Evolutionary conservation across 2,329 filamentous ascomycete genomes (phyloP).

Genomic region (Talaromyces pinophilus): DNA sequence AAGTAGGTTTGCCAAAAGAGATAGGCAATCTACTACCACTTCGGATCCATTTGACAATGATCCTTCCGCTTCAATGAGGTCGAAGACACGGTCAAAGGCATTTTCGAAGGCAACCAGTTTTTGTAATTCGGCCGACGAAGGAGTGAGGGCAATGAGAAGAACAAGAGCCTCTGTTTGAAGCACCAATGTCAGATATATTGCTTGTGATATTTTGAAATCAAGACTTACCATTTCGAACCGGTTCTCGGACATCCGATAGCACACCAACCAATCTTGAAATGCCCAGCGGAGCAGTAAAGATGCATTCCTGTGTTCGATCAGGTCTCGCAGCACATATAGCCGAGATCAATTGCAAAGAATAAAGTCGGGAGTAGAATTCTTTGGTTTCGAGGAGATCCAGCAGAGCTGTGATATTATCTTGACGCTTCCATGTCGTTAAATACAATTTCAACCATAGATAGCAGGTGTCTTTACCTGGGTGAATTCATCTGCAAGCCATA

Average conservation of each 20-base stretch:
- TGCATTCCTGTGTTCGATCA: conserved; percentile 90
- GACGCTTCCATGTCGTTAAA: conserved; percentile 65
- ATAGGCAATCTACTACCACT: conserved; percentile 88
- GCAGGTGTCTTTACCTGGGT: conserved; percentile 65
- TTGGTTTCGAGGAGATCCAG: conserved; percentile 83
- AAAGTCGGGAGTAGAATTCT: conserved; percentile 89
- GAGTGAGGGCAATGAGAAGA: conserved; percentile 85
- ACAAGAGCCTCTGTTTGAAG: conserved; percentile 66
- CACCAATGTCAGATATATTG: conserved; percentile 22
- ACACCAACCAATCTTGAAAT: conserved; percentile 82
- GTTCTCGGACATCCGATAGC: conserved; percentile 82
- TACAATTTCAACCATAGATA: conserved; percentile 27
- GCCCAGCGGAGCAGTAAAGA: conserved; percentile 83
- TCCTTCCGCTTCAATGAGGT: conserved; percentile 78
- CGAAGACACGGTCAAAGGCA: conserved; percentile 84
- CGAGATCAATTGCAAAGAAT: conserved; percentile 83
- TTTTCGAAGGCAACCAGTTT: conserved; percentile 95
- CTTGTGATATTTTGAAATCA: background rate
- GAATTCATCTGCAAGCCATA: conserved; percentile 98
- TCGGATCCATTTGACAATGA: conserved; percentile 79
- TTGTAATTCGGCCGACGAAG: conserved; percentile 82
- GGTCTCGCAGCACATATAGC: conserved; percentile 83
- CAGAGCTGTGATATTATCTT: conserved; percentile 92
- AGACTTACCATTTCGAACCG: conserved; percentile 69
- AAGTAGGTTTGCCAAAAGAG: conserved; percentile 84